Conservation (phyloP, 2,329 filamentous ascomycete genomes). For the Coniochaeta prunicola region DNA sequence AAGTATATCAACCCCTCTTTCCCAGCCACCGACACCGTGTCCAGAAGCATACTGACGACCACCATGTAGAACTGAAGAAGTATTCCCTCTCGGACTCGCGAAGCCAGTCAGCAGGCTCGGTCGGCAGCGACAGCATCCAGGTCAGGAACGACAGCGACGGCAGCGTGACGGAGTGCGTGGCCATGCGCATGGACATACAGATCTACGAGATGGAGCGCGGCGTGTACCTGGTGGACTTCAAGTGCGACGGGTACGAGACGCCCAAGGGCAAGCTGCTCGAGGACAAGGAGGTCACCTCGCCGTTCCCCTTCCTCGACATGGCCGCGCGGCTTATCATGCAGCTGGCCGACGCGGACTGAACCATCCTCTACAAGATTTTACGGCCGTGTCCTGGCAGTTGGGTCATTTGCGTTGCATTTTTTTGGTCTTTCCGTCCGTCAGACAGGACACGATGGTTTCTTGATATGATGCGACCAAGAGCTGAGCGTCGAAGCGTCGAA, state of each 20-base stretch:
- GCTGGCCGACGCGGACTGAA: constrained; percentile 66
- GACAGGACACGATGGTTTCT: neutral
- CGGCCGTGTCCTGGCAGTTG: neutral
- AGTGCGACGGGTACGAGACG: constrained; percentile 92
- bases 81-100: constrained; percentile 24
- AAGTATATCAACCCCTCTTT: constrained; percentile 52
- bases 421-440: too few species aligned
- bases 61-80: constrained; percentile 31
- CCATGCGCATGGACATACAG: constrained; percentile 92
- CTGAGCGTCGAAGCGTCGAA: neutral
- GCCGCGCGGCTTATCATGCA: constrained; percentile 89
- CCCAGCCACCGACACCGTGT: constrained; percentile 29
- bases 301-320: constrained; percentile 93
- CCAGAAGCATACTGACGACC: constrained; percentile 21
- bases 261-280: constrained; percentile 66
- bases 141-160: constrained; percentile 34
- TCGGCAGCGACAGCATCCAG: constrained; percentile 31
- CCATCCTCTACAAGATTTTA: too few species aligned
- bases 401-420: neutral
- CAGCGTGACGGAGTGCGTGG: constrained; percentile 61
- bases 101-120: constrained; percentile 17
- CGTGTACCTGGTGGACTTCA: constrained; percentile 96
- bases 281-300: constrained; percentile 91
- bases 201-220: constrained; percentile 89
- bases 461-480: neutral